Base-by-base conservation (phyloP, 2,329 filamentous ascomycete species). In the Aciculosporium take region DNA sequence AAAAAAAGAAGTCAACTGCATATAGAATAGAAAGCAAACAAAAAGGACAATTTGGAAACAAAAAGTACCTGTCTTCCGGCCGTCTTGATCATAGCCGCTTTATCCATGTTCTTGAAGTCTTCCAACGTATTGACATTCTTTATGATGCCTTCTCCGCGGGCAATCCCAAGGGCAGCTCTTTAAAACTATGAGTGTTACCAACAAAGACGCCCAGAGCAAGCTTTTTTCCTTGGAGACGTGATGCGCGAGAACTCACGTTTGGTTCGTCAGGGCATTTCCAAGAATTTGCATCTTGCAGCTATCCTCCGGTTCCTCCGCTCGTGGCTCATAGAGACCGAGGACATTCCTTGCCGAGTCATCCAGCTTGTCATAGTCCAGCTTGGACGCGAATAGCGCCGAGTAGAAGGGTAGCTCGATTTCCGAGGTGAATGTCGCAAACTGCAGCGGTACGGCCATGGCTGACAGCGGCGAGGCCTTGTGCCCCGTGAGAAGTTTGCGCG, bases 331-430 rank as follows among this genome's bases (percentile, higher is more conserved):
- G 33, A 94, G 65, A 4, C 91, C 91, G 24, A 94, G 71, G 3
- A 96, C 73, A 45, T 81, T 80, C 34, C 89, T 83, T 20, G 87
- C 84, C 8, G 88, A 94, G 61, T 94, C 89, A 65, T 95, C 84
- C 39, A 98, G 84, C 64, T 88, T 94, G 66, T 95, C 91, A 72
- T 94, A 81, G 60, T 96, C 87, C 58, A 98, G 86, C 65, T 98
- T 98, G 50, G 82, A 83, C 5, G 81, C 78, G 45, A 93, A 91
- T n/a, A 98, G 75, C 5, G 86, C 81, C 35, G 84, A 82, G 59
- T 95, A 98, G 63, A 98, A 98, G 34, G 87, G 85, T 33, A 96
- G 72, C 59, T 98, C 91, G 56, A 96, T 87, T 64, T 95, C 86
- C 37, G 89, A 94, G 31, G 81, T 76, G 69, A 94, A 96, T 1